A percentile compares a stretch with the other conserved stretches of the same genome.
Evolutionary conservation across 2,329 filamentous ascomycete genomes (phyloP).

Genomic region (Phialocephala subalpina): DNA sequence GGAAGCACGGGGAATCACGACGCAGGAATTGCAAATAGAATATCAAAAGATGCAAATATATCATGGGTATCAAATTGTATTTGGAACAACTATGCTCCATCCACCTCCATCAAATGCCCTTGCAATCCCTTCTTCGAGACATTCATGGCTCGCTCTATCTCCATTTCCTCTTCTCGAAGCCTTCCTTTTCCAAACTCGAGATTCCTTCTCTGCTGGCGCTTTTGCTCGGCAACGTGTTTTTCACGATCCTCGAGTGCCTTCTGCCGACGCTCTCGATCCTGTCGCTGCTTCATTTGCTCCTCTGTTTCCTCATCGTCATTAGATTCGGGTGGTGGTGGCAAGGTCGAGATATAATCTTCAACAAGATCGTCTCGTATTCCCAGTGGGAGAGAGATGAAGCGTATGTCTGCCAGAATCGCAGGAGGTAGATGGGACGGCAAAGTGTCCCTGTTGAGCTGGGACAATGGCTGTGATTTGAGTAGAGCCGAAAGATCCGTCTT

Average conservation of each 20-base stretch:
- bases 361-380: slow-evolving; percentile 69
- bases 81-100: slow-evolving; percentile 12
- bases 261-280: slow-evolving; percentile 66
- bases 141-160: slow-evolving; percentile 73
- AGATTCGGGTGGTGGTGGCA: slow-evolving; percentile 65
- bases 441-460: slow-evolving; percentile 66
- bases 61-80: slow-evolving; percentile 6
- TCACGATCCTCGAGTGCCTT: slow-evolving; percentile 73
- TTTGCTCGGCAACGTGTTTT: slow-evolving; percentile 67
- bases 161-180: slow-evolving; percentile 71
- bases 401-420: slow-evolving; percentile 69
- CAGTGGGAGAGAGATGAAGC: slow-evolving; percentile 72
- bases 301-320: slow-evolving; percentile 56
- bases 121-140: slow-evolving; percentile 72
- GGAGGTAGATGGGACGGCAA: slow-evolving; percentile 65
- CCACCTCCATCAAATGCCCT: slow-evolving; percentile 58
- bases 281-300: slow-evolving; percentile 57
- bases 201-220: slow-evolving; percentile 64
- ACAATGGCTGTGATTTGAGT: slow-evolving; percentile 66
- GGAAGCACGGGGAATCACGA: neutral
- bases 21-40: too few species aligned
- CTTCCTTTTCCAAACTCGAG: slow-evolving; percentile 67
- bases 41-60: too few species aligned
- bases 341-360: slow-evolving; percentile 69
- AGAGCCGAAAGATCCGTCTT: slow-evolving; percentile 75